Base-by-base conservation (phyloP, 495 filamentous ascomycete species). In the Aspergillus haitiensis region DNA sequence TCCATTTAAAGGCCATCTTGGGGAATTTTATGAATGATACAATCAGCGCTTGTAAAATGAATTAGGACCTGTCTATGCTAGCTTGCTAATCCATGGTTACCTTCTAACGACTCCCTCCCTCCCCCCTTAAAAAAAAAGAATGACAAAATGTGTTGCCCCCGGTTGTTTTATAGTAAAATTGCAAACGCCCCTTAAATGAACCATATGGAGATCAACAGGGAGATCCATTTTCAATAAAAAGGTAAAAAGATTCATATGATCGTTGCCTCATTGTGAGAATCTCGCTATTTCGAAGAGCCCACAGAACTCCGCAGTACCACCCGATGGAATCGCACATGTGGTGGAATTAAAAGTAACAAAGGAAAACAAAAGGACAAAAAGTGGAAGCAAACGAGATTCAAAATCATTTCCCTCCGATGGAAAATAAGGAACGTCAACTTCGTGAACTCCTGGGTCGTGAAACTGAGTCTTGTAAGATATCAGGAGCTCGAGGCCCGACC, bases 401-500 rank as follows among this genome's bases (percentile, higher is more conserved):
- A 52, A 47, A 58, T 27, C 37, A 46, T 63, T 63, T 36, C 31
- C 36, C 15, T 53, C 5, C 46, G 56, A 55, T 51, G 57, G 39
- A 42, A 39, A 58, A 55, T 51, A 49, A 10, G 21, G 42, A 59
- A 11, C 33, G 31, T 66, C 48, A 76, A 13, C 67, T 71, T 31
- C 70, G 68, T 11, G 75, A 49, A 59, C 73, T 76, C 36, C 71
- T 70, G 12, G 73, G 68, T 50, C 67, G 72, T 33, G 75, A 75
- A 21, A 67, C 75, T 5, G 77, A 76, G 56, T 78, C 77, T 35
- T 70, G 74, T n/a, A 79, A 64, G n/a, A 66, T 68, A 63, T 79
- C 77, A 16, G 75, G 76, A 33, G 82, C 82, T 60, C 83, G 75
- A 4, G 83, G 79, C 12, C 90, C 92, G 47, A 96, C 78, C 91